phyloP scores from a whole-genome alignment of 2,329 filamentous ascomycete genomes.

The Chrysoporthe deuterocubensis region DNA sequence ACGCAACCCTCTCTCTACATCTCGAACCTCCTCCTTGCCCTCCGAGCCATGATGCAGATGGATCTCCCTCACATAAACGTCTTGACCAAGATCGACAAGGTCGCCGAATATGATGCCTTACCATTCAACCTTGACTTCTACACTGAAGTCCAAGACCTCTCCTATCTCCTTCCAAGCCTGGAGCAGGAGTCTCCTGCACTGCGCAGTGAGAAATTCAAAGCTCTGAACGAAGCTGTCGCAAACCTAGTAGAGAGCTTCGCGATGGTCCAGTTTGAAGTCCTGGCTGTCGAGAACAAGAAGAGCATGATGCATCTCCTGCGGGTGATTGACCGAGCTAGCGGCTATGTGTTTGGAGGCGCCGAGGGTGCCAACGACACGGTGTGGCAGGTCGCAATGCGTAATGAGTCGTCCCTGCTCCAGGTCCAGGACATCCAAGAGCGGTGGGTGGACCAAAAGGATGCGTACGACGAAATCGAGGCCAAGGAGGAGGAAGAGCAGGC shows the following conservation, averaged over 20 bases:
- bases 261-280: slow-evolving; percentile 87
- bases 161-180: slow-evolving; percentile 79
- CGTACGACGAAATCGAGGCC: slow-evolving; percentile 80
- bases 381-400: slow-evolving; percentile 95
- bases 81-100: slow-evolving; percentile 95
- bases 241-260: slow-evolving; percentile 88
- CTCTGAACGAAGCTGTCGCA: slow-evolving; percentile 84
- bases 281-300: slow-evolving; percentile 95
- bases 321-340: slow-evolving; percentile 88
- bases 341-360: slow-evolving; percentile 88
- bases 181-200: slow-evolving; percentile 75
- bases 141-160: slow-evolving; percentile 93
- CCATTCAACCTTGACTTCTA: slow-evolving; percentile 98
- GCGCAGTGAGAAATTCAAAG: slow-evolving; percentile 75
- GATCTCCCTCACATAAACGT: slow-evolving; percentile 96
- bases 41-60: slow-evolving; percentile 97
- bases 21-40: slow-evolving; percentile 87
- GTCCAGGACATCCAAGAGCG: slow-evolving; percentile 91
- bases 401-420: slow-evolving; percentile 74
- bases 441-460: slow-evolving; percentile 90
- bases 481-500: slow-evolving; percentile 77
- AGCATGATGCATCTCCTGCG: slow-evolving; percentile 93
- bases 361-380: slow-evolving; percentile 94
- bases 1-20: slow-evolving; percentile 94
- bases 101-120: slow-evolving; percentile 80